These are phyloP conservation scores for Paecilomyces dactylethromorphus DNA, from an alignment of 2,329 filamentous ascomycete genomes.

Conservation along the genomic window DNA sequence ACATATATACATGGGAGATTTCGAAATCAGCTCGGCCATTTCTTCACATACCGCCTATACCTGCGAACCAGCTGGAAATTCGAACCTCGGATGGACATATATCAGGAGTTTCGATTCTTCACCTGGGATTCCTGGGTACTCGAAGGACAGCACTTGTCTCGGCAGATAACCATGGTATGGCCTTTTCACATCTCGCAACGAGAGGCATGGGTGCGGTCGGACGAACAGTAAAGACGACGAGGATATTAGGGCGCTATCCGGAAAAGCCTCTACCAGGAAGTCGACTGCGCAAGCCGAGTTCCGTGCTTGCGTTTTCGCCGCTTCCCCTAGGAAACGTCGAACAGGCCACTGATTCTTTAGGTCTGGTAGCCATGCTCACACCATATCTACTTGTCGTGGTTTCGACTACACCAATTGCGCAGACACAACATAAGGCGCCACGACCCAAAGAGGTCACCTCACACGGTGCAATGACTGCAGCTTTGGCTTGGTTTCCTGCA, in stretches of 20 bases:
- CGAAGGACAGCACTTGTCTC: slow-evolving; percentile 92
- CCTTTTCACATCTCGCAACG: slow-evolving; percentile 92
- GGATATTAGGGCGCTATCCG: slow-evolving; percentile 88
- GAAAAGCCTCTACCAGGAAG: slow-evolving; percentile 54
- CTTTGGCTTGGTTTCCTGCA: slow-evolving; percentile 93
- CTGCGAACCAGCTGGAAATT: slow-evolving; percentile 57
- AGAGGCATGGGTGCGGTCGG: slow-evolving; percentile 82
- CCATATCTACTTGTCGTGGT: slow-evolving; percentile 95
- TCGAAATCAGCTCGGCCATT: slow-evolving; percentile 77
- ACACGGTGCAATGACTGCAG: slow-evolving; percentile 88
- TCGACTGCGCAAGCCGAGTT: slow-evolving; percentile 79
- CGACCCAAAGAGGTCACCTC: slow-evolving; percentile 85
- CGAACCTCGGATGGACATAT: slow-evolving; percentile 76
- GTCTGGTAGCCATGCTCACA: slow-evolving; percentile 88
- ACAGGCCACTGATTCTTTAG: slow-evolving; percentile 77
- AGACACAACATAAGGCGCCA: slow-evolving; percentile 91
- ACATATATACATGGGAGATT: slow-evolving; percentile 96
- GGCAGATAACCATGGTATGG: slow-evolving; percentile 92
- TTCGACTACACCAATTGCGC: slow-evolving; percentile 90
- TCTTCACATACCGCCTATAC: slow-evolving; percentile 73
- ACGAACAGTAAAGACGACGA: slow-evolving; percentile 77
- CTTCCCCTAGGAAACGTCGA: slow-evolving; percentile 92
- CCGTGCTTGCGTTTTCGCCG: slow-evolving; percentile 84
- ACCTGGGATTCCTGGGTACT: slow-evolving; percentile 91
- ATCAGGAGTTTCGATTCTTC: slow-evolving; percentile 68